Base-by-base conservation (phyloP, 768 basidiomycete species). In the Dioszegia hungarica region DNA sequence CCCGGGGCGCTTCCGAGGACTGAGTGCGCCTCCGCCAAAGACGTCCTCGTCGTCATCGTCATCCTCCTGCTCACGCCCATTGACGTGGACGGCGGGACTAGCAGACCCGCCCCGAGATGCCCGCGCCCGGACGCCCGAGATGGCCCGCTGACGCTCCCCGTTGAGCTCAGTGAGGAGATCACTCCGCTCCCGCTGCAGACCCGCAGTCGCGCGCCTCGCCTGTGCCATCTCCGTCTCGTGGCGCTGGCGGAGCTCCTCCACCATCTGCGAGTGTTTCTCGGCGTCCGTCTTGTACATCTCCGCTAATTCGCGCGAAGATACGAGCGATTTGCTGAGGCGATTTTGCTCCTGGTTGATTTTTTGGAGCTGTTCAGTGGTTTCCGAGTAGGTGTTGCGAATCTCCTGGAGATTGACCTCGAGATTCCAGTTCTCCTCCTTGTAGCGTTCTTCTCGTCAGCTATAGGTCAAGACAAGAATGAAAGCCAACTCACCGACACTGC, bases 361-460 rank as follows among this genome's bases (percentile, higher is more conserved):
- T 61, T 84, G 81, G 3, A 81, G 77, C 8, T 85, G 80, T 17
- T 85, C 77, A 61, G 89, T 85, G 1, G 84, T 81, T 46, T 88
- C 85, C 28, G 81, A 71, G 43, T 87, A 80, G 62, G 88, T 84
- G 0, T 82, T 78, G 36, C 86, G 86, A 22, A 92, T 81, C 57
- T 95, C 92, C 74, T 98, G 94, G 27, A 91, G 79, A 15, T 83
- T 83, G 46, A 97, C 91, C 79, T 98, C 94, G 56, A 97, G 85
- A 71, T 98, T 94, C 95, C 95, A 98, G 75, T 95, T 98, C 78
- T 93, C 91, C 78, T 98, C 94, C 78, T 91, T 91, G 84, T 85
- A 94, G 62, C 91, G 90, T 75, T 97, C 94, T 87, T 68, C 28
- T 17, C 20, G 27, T 66, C 53, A 65, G 63, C 46, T 49, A 36